These are phyloP conservation scores for Neurospora sp. DNA, from an alignment of 495 filamentous ascomycete genomes.

Conservation along the genomic window DNA sequence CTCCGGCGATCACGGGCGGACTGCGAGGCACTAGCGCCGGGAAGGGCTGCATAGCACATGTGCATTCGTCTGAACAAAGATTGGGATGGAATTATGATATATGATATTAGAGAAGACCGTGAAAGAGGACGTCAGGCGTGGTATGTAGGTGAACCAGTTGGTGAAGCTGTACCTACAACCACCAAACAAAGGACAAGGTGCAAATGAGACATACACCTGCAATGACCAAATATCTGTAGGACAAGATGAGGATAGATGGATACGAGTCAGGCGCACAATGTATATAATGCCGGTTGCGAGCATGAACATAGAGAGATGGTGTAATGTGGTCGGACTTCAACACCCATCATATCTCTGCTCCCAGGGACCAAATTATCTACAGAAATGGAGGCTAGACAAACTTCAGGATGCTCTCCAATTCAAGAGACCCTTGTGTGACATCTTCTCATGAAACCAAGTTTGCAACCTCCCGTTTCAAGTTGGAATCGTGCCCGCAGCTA, in stretches of 20 bases:
- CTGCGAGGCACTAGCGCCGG: not conserved
- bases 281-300: too few species aligned
- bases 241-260: not conserved
- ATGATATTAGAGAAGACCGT: not conserved
- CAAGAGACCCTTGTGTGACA: too few species aligned
- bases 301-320: too few species aligned
- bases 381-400: too few species aligned
- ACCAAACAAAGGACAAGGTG: not conserved
- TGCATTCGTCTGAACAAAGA: not conserved
- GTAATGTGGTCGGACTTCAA: too few species aligned
- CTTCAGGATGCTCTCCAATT: too few species aligned
- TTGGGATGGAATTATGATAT: not conserved
- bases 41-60: not conserved
- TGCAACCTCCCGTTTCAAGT: too few species aligned
- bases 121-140: not conserved
- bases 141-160: not conserved
- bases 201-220: not conserved
- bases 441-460: too few species aligned
- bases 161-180: not conserved
- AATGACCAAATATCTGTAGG: not conserved
- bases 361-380: too few species aligned
- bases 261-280: not conserved
- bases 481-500: too few species aligned
- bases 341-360: too few species aligned
- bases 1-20: not conserved